phyloP scores from a whole-genome alignment of 1,284 basidiomycete genomes.

The Gomphus bonarii region DNA sequence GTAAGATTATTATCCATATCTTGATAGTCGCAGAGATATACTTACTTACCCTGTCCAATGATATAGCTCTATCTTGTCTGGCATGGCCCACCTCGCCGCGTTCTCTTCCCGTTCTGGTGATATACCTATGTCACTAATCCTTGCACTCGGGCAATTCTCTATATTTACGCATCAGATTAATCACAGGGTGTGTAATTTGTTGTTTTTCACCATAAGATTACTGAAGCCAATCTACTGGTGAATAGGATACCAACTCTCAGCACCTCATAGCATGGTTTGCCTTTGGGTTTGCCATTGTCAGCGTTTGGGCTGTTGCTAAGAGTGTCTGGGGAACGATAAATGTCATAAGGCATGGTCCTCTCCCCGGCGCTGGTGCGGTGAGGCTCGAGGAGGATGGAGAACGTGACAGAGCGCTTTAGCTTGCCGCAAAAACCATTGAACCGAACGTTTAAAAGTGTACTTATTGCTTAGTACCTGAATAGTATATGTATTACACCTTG shows the following conservation, averaged over 20 bases:
- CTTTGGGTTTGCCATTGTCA: conserved; percentile 12
- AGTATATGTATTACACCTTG: background rate
- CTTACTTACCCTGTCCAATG: background rate
- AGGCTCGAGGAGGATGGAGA: conserved; percentile 6
- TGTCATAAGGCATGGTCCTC: conserved; percentile 1
- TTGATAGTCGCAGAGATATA: background rate
- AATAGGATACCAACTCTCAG: conserved; percentile 5
- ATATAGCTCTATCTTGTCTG: conserved; percentile 11
- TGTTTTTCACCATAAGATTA: background rate
- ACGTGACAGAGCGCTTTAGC: background rate
- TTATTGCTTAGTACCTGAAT: background rate
- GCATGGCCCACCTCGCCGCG: conserved; percentile 12
- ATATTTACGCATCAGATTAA: conserved; percentile 13
- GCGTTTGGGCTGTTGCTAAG: conserved; percentile 12
- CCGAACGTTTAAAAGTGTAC: background rate
- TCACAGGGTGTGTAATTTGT: conserved; percentile 5
- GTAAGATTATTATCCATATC: conserved; percentile 8
- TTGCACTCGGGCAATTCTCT: conserved; percentile 12
- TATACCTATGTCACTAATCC: conserved; percentile 11
- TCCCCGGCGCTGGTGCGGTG: conserved; percentile 3
- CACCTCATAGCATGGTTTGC: conserved; percentile 12
- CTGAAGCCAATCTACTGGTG: background rate
- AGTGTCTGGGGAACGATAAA: conserved; percentile 11
- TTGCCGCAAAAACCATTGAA: background rate
- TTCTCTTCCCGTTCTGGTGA: conserved; percentile 13